Conservation (phyloP, 495 filamentous ascomycete genomes). For the Glonium stellatum region DNA sequence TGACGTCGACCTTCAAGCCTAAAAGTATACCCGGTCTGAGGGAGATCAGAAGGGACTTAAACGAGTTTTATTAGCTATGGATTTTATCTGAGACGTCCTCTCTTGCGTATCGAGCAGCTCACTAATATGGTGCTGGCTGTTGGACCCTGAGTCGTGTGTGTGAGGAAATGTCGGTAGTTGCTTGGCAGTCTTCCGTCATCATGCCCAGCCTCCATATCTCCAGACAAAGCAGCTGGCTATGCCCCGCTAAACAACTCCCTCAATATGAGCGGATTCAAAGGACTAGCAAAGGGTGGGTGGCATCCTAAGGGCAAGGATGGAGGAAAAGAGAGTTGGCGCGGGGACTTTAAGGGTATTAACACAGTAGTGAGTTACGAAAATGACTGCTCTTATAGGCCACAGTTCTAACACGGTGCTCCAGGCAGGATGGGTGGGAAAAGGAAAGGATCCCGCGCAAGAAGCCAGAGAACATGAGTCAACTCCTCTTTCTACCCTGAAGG, state of each 20-base stretch:
- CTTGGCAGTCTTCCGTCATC: neutral
- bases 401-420: constrained; percentile 12
- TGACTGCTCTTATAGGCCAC: neutral
- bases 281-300: constrained; percentile 31
- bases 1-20: too few species aligned
- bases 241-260: constrained; percentile 1
- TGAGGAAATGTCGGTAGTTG: too few species aligned
- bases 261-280: constrained; percentile 9
- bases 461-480: constrained; percentile 48
- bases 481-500: constrained; percentile 71
- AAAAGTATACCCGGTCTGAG: too few species aligned
- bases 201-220: neutral
- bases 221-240: neutral
- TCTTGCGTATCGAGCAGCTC: too few species aligned
- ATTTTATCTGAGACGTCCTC: too few species aligned
- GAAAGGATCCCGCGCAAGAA: constrained; percentile 39
- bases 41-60: too few species aligned
- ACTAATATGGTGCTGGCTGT: too few species aligned
- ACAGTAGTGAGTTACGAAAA: constrained; percentile 23
- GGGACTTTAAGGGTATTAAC: constrained; percentile 30
- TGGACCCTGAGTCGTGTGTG: too few species aligned
- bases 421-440: constrained; percentile 38
- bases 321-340: constrained; percentile 27
- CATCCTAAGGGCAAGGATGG: constrained; percentile 29
- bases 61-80: too few species aligned